Conservation (phyloP, 208 protist species). For the Leishmania turanica region DNA sequence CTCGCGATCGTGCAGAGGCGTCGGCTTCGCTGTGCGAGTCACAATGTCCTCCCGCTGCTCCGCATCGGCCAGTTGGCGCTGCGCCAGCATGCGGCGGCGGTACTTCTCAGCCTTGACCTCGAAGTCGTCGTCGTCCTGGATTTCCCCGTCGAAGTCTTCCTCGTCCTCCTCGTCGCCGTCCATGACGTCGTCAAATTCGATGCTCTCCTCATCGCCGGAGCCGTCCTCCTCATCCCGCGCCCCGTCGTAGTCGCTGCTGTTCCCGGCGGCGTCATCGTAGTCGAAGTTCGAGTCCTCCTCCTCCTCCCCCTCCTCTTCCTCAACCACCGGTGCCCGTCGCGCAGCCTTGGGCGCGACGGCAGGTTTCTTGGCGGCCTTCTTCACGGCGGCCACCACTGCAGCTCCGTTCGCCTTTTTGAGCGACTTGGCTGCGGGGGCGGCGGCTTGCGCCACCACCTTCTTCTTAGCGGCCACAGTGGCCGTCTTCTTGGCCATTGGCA, state of each 20-base stretch:
- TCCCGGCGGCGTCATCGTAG: slow-evolving; percentile 5
- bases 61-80: slow-evolving; percentile 64
- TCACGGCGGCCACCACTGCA: neutral
- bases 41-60: slow-evolving; percentile 66
- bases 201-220: slow-evolving; percentile 33
- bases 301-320: neutral
- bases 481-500: slow-evolving; percentile 9
- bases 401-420: slow-evolving; percentile 11
- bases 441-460: neutral
- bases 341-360: neutral
- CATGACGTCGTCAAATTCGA: slow-evolving; percentile 62
- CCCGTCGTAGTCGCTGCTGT: neutral
- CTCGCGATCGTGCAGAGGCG: slow-evolving; percentile 52
- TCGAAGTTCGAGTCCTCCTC: slow-evolving; percentile 6
- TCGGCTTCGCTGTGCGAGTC: slow-evolving; percentile 55
- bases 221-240: neutral
- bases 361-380: neutral
- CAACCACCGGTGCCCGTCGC: neutral
- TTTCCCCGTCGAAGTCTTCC: slow-evolving; percentile 49
- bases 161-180: slow-evolving; percentile 43
- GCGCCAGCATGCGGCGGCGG: slow-evolving; percentile 59
- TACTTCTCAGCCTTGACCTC: slow-evolving; percentile 84
- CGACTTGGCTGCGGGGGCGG: neutral
- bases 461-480: neutral
- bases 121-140: slow-evolving; percentile 81